A percentile compares a stretch with the other conserved stretches of the same genome.
Evolutionary conservation across 176 grass and related monocot genomes (phyloP).

Genomic region (Zoysia pacifica): DNA sequence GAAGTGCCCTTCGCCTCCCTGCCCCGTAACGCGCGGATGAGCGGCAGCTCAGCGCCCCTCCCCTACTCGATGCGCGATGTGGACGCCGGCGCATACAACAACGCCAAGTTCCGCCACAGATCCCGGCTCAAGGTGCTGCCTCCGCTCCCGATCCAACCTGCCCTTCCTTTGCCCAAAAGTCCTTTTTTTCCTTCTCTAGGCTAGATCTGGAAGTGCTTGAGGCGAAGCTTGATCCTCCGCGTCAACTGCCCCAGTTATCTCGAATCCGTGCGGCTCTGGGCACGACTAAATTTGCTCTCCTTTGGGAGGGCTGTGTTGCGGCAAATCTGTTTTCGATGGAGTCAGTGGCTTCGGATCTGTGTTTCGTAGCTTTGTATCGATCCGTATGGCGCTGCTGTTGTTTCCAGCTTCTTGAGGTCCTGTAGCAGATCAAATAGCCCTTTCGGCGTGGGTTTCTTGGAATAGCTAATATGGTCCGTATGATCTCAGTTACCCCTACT

Average conservation of each 20-base stretch:
- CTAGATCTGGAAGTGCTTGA: neutral
- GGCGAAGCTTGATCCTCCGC: neutral
- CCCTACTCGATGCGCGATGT: conserved; percentile 80
- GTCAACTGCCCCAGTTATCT: neutral
- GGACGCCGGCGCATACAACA: conserved; percentile 68
- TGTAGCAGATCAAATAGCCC: neutral
- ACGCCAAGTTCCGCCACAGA: conserved; percentile 93
- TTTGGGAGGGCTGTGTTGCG: neutral
- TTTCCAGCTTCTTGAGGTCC: neutral
- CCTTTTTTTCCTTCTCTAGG: neutral
- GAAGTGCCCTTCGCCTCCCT: neutral
- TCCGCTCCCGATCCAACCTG: neutral
- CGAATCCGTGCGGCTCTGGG: conserved; percentile 1
- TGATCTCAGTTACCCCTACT: neutral
- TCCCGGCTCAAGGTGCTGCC: conserved; percentile 72
- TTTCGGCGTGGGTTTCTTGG: neutral
- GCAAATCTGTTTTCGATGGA: neutral
- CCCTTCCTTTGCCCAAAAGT: neutral
- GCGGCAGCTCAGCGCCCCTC: conserved; percentile 40
- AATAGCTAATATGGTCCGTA: neutral
- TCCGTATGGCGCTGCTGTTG: conserved; percentile 1
- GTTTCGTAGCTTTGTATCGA: neutral
- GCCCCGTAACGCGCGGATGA: conserved; percentile 41
- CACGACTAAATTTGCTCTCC: neutral
- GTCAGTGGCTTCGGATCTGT: conserved; percentile 29